Evolutionary conservation across 805 yeast genomes (phyloP), one percentile per base, ranked within the genome.

Genomic region (Teunomyces funiuensis): DNA sequence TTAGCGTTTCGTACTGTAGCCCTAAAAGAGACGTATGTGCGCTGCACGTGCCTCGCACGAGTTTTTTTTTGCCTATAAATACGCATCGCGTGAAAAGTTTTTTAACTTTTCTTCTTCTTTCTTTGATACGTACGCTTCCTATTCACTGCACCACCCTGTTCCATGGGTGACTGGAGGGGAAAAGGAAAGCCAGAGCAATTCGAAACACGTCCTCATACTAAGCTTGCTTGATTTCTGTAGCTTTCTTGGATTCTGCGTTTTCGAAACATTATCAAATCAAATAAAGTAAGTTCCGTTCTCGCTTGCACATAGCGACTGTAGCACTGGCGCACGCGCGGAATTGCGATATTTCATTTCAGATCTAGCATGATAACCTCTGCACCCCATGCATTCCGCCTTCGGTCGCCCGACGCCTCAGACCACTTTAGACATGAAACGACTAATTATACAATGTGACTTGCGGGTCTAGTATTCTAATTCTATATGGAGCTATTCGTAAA

Each of bases 131-230:
- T 55, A 57, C 44, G 68, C 63, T 50, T 60, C 63, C 68, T 60
- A 63, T 63, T 63, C 68, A 63, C 68, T 63, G 68, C 68, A 61
- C 68, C 66, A 54, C 60, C 53, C 54, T 41, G 30, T 39, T 46
- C 43, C 49, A 55, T 61, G 66, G 54, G 48, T 58, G 66, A 61
- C 39, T 61, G 68, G 68, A 63, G 68, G 68, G 68, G 68, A 63
- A 63, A 63, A 60, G 68, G 63, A 53, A 44, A 50, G 58, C 66
- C 46, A 60, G 65, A 61, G 30, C 27, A 49, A 60, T 27, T 46
- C 60, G 62, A 54, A 53, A 33, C 41, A 55, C 63, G 58, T 49
- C 66, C 68, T 63, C 68, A 63, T 63, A 63, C 68, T 54, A 46
- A 51, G 54, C 47, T 48, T 50, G 60, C 61, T 47, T 15, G 8